Evolutionary conservation across 23 red algal genomes (phyloP).

Genomic region (Gracilaria domingensis): DNA sequence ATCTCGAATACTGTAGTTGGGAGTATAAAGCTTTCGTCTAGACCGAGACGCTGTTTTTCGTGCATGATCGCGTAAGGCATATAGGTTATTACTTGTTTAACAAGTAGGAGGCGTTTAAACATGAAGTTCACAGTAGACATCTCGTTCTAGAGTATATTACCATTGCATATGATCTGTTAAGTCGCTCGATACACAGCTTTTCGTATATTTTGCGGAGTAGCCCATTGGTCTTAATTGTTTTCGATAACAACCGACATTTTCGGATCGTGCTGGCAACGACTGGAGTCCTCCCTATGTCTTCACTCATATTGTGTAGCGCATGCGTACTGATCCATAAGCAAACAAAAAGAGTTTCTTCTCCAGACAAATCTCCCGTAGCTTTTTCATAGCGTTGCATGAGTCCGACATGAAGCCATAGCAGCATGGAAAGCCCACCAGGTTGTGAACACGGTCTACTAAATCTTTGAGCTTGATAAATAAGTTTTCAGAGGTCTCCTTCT

Average conservation of each 20-base stretch:
- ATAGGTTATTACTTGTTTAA: not conserved
- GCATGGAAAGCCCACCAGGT: not conserved
- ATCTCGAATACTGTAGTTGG: too few species aligned
- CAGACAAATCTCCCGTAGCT: not conserved
- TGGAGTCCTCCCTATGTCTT: not conserved
- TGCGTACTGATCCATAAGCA: not conserved
- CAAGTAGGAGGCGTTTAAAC: not conserved
- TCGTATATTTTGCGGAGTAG: not conserved
- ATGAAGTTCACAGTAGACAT: not conserved
- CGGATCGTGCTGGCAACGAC: not conserved
- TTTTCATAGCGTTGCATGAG: not conserved
- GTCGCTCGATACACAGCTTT: not conserved
- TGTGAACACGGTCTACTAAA: not conserved
- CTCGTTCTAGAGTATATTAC: not conserved
- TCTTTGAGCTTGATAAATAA: not conserved
- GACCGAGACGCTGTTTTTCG: not conserved
- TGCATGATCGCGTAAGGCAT: not conserved
- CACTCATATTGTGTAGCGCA: not conserved
- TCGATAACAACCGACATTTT: not conserved
- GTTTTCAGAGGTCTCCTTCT: not conserved
- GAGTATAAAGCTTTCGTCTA: not conserved
- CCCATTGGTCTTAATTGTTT: not conserved
- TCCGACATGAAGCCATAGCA: not conserved
- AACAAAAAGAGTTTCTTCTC: not conserved
- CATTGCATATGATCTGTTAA: not conserved